These are phyloP conservation scores for Sonneratia caseolaris DNA, from an alignment of 345 rosid genomes.

Conservation along the genomic window DNA sequence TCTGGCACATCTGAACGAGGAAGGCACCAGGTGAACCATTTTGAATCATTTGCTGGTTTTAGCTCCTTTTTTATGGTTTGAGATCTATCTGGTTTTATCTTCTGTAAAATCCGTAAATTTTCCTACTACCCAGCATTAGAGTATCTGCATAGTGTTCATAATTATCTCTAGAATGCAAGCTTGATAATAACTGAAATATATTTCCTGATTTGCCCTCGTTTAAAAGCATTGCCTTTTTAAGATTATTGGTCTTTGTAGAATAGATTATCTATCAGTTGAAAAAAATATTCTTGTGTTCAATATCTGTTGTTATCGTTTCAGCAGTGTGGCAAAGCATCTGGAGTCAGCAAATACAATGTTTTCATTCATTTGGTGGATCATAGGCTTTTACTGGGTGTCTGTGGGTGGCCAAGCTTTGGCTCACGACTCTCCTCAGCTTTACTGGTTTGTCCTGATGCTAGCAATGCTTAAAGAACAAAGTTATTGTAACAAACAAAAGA, in stretches of 20 bases:
- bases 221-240: background rate
- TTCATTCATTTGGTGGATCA: conserved; percentile 97
- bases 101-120: no score
- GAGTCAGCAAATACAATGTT: conserved; percentile 94
- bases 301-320: conserved; percentile 13
- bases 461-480: background rate
- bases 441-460: conserved; percentile 48
- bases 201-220: background rate
- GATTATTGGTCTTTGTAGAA: background rate
- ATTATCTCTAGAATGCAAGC: background rate
- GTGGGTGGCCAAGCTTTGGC: conserved; percentile 79
- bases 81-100: no score
- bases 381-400: conserved; percentile 97
- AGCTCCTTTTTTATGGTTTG: no score
- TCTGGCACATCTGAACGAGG: conserved; percentile 53
- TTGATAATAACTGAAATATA: background rate
- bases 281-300: background rate
- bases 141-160: background rate
- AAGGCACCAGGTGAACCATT: conserved; percentile 45
- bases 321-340: conserved; percentile 74
- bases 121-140: background rate
- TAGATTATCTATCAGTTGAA: background rate
- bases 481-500: background rate
- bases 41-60: conserved; percentile 17
- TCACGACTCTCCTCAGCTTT: conserved; percentile 60